Evolutionary conservation across 805 yeast genomes (phyloP).

Genomic region (Suhomyces sp.): DNA sequence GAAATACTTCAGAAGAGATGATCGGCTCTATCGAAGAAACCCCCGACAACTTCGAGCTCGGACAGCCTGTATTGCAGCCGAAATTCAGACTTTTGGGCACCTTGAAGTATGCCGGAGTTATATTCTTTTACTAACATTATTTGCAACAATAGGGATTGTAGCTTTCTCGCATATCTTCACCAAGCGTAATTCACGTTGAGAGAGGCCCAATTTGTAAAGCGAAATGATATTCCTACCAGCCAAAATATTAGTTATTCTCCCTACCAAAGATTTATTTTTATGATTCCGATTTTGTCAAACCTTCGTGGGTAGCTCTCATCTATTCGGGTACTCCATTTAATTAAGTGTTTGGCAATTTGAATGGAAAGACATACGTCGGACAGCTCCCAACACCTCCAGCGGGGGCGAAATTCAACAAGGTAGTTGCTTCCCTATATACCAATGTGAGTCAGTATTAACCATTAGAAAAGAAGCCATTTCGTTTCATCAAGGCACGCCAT

Average conservation of each 20-base stretch:
- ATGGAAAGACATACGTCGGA: constrained; percentile 53
- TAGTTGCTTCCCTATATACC: constrained; percentile 52
- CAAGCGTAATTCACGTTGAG: background rate
- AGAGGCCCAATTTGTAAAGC: background rate
- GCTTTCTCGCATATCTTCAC: background rate
- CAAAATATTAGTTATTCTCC: background rate
- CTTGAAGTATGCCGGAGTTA: background rate
- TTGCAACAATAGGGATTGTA: background rate
- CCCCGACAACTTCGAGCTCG: background rate
- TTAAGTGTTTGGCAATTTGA: constrained; percentile 54
- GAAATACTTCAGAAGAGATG: background rate
- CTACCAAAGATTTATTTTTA: constrained; percentile 16
- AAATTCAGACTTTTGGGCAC: background rate
- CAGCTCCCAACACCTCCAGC: constrained; percentile 41
- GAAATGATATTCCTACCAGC: background rate
- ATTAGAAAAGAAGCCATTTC: background rate
- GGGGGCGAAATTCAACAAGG: constrained; percentile 44
- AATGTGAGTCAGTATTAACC: constrained; percentile 28
- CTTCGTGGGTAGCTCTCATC: constrained; percentile 31
- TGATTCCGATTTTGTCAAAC: constrained; percentile 13
- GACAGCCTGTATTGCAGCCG: background rate
- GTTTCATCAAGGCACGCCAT: background rate
- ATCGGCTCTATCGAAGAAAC: background rate
- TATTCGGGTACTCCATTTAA: constrained; percentile 39
- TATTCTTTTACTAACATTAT: background rate